Evolutionary conservation across 306 rosid species (phyloP).

Genomic region (Morella rubra): DNA sequence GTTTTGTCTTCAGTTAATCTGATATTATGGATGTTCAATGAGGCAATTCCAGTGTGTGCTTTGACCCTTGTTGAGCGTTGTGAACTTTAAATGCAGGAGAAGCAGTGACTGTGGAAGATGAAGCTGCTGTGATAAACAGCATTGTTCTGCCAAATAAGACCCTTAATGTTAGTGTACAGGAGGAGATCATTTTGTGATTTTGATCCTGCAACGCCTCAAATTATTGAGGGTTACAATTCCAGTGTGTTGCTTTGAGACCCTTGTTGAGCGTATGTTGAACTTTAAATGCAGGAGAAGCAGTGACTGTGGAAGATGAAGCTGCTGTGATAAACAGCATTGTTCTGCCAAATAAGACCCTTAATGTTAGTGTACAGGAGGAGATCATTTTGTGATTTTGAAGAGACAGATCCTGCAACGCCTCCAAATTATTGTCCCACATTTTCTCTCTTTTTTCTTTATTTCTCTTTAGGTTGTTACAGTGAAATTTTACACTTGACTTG

Average conservation of each 20-base stretch:
- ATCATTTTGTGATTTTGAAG: constrained; percentile 51
- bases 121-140: constrained; percentile 83
- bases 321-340: constrained; percentile 85
- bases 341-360: constrained; percentile 90
- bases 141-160: constrained; percentile 91
- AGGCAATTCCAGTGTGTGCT: background rate
- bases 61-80: too few species aligned
- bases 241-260: background rate
- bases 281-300: constrained; percentile 80
- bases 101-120: constrained; percentile 85
- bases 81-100: too few species aligned
- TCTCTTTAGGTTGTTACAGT: background rate
- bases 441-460: background rate
- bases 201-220: constrained; percentile 1
- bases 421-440: background rate
- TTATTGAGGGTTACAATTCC: constrained; percentile 13
- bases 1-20: background rate
- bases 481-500: background rate
- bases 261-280: constrained; percentile 20
- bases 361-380: constrained; percentile 86
- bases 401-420: constrained; percentile 15
- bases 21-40: background rate
- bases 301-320: constrained; percentile 83
- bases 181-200: constrained; percentile 69
- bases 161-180: constrained; percentile 84